phyloP scores from a whole-genome alignment of 345 rosid species.

The Eucalyptus viminalis region DNA sequence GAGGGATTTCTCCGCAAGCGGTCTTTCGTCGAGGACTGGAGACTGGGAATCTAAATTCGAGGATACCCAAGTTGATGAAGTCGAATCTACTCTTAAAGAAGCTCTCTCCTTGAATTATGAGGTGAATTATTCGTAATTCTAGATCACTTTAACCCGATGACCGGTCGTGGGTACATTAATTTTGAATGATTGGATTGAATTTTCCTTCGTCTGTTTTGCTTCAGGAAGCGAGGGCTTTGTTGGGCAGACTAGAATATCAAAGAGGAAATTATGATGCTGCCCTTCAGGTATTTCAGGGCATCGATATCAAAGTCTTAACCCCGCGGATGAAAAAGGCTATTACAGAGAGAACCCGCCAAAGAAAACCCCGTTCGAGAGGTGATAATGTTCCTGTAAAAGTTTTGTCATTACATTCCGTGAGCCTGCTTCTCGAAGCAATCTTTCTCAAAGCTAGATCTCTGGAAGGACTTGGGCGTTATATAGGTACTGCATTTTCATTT shows the following conservation, averaged over 20 bases:
- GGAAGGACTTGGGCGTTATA: conserved; percentile 47
- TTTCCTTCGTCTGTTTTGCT: background rate
- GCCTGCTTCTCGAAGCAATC: conserved; percentile 81
- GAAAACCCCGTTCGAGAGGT: conserved; percentile 41
- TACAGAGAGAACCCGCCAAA: conserved; percentile 38
- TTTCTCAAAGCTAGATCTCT: conserved; percentile 84
- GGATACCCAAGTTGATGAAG: conserved; percentile 81
- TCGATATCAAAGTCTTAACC: conserved; percentile 52
- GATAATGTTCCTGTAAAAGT: conserved; percentile 24
- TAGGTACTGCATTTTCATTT: conserved; percentile 24
- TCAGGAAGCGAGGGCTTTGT: conserved; percentile 95
- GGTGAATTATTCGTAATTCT: conserved; percentile 17
- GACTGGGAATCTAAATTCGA: conserved; percentile 84
- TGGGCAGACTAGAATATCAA: conserved; percentile 91
- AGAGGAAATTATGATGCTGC: conserved; percentile 93
- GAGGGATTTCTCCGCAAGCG: conserved; percentile 85
- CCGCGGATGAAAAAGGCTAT: conserved; percentile 69
- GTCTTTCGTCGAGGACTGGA: conserved; percentile 64
- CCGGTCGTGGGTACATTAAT: no score
- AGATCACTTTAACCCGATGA: background rate
- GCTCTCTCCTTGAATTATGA: conserved; percentile 97
- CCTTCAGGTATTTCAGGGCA: conserved; percentile 90
- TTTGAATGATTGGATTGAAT: background rate
- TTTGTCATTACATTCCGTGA: conserved; percentile 91
- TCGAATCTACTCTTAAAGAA: conserved; percentile 88